A percentile compares a stretch with the other conserved stretches of the same genome.
Evolutionary conservation across 1,139 yeast genomes (phyloP).

Genomic region (Protomyces lactucae-debilis): DNA sequence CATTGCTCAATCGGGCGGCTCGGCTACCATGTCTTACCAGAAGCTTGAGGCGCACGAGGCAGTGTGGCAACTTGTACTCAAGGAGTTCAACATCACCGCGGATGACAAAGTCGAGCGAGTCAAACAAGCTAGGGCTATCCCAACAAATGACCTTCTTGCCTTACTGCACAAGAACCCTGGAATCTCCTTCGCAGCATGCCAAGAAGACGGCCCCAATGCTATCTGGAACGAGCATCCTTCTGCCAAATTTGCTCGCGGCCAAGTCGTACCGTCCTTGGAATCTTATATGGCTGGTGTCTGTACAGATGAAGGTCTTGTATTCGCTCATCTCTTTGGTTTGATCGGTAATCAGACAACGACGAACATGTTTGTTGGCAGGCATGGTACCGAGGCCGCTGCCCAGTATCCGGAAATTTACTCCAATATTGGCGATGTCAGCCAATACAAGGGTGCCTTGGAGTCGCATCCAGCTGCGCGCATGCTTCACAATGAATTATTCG

Average conservation of each 20-base stretch:
- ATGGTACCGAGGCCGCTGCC: background rate
- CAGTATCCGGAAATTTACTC: background rate
- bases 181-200: constrained; percentile 7
- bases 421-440: constrained; percentile 9
- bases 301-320: constrained; percentile 15
- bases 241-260: constrained; percentile 8
- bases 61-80: constrained; percentile 6
- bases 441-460: background rate
- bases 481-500: constrained; percentile 17
- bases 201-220: constrained; percentile 21
- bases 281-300: constrained; percentile 11
- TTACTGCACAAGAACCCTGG: constrained; percentile 3
- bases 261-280: constrained; percentile 3
- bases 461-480: constrained; percentile 9
- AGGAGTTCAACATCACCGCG: constrained; percentile 1
- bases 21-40: constrained; percentile 21
- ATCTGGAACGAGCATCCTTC: constrained; percentile 23
- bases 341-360: background rate
- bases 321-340: constrained; percentile 19
- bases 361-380: constrained; percentile 3
- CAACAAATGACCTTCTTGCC: constrained; percentile 1
- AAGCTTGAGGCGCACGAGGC: constrained; percentile 5
- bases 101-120: constrained; percentile 5
- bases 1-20: constrained; percentile 19
- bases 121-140: constrained; percentile 3